These are phyloP conservation scores for Penicillium sp. DNA, from an alignment of 2,329 filamentous ascomycete genomes.

Conservation along the genomic window DNA sequence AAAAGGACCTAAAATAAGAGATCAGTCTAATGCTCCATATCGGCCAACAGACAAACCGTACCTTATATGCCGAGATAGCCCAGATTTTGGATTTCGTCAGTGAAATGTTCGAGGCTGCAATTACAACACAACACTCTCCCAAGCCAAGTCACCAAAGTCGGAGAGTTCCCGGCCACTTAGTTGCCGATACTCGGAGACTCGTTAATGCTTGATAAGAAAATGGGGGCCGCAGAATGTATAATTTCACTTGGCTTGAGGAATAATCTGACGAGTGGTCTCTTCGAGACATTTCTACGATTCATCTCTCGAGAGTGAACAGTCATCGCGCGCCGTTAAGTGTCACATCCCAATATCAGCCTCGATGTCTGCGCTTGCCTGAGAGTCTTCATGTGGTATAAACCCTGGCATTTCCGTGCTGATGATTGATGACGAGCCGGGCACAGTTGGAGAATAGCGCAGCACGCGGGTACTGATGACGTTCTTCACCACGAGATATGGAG, in stretches of 20 bases:
- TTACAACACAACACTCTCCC: not conserved
- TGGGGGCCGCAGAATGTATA: slow-evolving; percentile 20
- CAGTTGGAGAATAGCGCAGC: too few species aligned
- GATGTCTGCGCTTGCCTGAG: slow-evolving; percentile 7
- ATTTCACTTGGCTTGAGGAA: slow-evolving; percentile 24
- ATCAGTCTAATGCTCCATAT: too few species aligned
- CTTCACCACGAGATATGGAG: too few species aligned
- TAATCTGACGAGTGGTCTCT: slow-evolving; percentile 11
- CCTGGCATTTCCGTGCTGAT: slow-evolving; percentile 22
- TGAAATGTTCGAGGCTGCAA: too few species aligned
- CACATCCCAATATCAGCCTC: not conserved
- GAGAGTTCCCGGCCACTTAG: slow-evolving; percentile 14
- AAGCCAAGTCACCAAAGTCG: slow-evolving; percentile 12
- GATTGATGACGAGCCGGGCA: slow-evolving; percentile 21
- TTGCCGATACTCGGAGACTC: slow-evolving; percentile 9
- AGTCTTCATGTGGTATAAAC: slow-evolving; percentile 19
- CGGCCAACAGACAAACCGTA: too few species aligned
- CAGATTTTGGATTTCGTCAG: too few species aligned
- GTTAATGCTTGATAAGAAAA: slow-evolving; percentile 19
- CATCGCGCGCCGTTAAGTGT: not conserved
- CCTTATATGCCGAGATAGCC: too few species aligned
- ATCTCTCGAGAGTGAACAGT: slow-evolving; percentile 6
- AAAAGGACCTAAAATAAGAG: too few species aligned
- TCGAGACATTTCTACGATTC: slow-evolving; percentile 11
- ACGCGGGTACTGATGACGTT: too few species aligned